Conservation (phyloP, 164 flowering plant species). For the Chimonanthus salicifolius region DNA sequence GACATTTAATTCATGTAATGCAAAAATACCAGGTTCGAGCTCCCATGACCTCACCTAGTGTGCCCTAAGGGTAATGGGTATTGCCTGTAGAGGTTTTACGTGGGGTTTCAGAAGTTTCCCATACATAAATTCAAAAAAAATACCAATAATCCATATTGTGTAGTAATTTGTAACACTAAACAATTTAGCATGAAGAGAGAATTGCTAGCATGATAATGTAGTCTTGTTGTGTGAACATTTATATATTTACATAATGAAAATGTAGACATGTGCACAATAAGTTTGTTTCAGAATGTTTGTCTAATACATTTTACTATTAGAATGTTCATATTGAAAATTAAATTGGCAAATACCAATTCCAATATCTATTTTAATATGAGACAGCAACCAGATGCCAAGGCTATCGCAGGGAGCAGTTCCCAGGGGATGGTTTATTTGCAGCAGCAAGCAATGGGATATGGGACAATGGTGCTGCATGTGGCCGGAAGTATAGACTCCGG, state of each 20-base stretch:
- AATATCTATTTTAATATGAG: not conserved
- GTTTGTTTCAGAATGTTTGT: no score
- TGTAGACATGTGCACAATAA: not conserved
- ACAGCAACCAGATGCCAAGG: constrained; percentile 55
- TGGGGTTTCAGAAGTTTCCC: no score
- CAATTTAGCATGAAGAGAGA: not conserved
- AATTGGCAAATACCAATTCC: not conserved
- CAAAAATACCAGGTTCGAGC: no score
- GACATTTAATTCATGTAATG: no score
- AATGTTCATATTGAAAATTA: not conserved
- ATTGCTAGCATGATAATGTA: no score
- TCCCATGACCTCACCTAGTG: no score
- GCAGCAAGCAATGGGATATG: constrained; percentile 48
- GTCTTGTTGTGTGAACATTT: not conserved
- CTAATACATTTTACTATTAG: not conserved
- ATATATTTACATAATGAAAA: not conserved
- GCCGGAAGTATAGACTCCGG: constrained; percentile 38
- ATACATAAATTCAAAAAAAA: no score
- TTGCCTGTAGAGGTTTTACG: no score
- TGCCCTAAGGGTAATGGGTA: no score
- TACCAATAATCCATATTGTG: no score
- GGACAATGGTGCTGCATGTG: constrained; percentile 74
- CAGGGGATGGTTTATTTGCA: constrained; percentile 34
- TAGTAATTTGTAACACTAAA: not conserved
- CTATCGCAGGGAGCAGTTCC: constrained; percentile 34